phyloP scores from a whole-genome alignment of 306 rosid genomes.

The Calophaca sinica region DNA sequence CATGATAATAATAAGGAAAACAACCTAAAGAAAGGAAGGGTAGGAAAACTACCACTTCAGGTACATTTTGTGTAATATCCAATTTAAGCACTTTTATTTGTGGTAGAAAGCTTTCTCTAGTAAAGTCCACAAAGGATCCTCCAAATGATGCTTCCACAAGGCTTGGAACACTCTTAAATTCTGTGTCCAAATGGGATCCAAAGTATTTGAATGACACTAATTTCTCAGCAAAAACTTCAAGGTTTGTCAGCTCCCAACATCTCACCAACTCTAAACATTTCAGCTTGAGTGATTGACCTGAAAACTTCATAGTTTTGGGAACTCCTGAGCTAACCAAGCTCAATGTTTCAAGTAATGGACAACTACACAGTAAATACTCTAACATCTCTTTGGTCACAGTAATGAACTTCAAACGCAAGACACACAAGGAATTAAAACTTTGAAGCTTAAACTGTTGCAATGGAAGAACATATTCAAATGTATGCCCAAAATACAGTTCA shows the following conservation, averaged over 20 bases:
- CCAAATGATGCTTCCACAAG: conserved; percentile 51
- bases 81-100: conserved; percentile 49
- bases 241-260: conserved; percentile 40
- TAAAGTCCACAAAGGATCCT: conserved; percentile 42
- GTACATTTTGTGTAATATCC: conserved; percentile 45
- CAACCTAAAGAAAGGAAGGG: neutral
- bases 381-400: conserved; percentile 42
- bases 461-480: conserved; percentile 50
- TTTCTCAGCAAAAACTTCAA: conserved; percentile 50
- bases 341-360: conserved; percentile 46
- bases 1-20: neutral
- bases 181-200: conserved; percentile 40
- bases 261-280: conserved; percentile 39
- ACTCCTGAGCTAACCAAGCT: conserved; percentile 41
- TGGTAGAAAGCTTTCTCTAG: conserved; percentile 37
- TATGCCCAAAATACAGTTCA: conserved; percentile 46
- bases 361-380: conserved; percentile 40
- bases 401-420: conserved; percentile 44
- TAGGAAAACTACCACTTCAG: conserved; percentile 36
- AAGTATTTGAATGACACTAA: conserved; percentile 44
- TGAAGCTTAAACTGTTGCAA: conserved; percentile 28
- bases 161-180: conserved; percentile 43
- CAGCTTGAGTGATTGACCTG: conserved; percentile 42
- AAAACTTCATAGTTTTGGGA: conserved; percentile 43
- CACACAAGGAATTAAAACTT: conserved; percentile 40